Evolutionary conservation across 345 rosid species (phyloP).

Genomic region (Mangifera indica): DNA sequence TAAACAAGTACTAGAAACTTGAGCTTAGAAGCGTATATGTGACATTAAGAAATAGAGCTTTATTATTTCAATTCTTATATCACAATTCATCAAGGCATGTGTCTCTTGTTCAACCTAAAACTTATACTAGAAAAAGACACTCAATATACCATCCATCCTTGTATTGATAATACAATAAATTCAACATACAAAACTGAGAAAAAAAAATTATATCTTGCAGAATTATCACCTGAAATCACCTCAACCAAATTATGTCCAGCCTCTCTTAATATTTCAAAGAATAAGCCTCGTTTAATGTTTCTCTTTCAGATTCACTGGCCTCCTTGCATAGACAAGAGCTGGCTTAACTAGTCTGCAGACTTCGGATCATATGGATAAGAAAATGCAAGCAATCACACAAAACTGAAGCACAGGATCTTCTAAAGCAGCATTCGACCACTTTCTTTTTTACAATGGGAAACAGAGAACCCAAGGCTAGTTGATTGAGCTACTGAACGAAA

Average conservation of each 20-base stretch:
- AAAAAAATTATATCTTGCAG: slow-evolving; percentile 17
- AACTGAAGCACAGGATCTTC: slow-evolving; percentile 40
- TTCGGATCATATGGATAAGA: slow-evolving; percentile 32
- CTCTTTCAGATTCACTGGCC: slow-evolving; percentile 26
- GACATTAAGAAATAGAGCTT: slow-evolving; percentile 18
- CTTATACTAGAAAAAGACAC: slow-evolving; percentile 39
- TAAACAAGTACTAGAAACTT: neutral
- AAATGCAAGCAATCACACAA: slow-evolving; percentile 51
- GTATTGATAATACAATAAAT: slow-evolving; percentile 37
- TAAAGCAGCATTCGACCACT: slow-evolving; percentile 28
- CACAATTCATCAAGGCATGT: slow-evolving; percentile 18
- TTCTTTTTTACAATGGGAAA: slow-evolving; percentile 34
- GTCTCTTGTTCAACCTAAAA: slow-evolving; percentile 35
- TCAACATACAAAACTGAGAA: slow-evolving; percentile 33
- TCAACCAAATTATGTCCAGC: slow-evolving; percentile 30
- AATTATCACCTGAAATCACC: slow-evolving; percentile 54
- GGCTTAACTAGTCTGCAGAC: slow-evolving; percentile 29
- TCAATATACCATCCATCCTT: slow-evolving; percentile 26
- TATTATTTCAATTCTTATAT: slow-evolving; percentile 32
- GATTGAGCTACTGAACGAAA: slow-evolving; percentile 34
- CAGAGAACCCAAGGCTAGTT: slow-evolving; percentile 29
- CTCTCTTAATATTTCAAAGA: slow-evolving; percentile 26
- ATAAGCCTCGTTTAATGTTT: slow-evolving; percentile 24
- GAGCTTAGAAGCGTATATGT: neutral
- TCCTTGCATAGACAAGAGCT: slow-evolving; percentile 30